These are phyloP conservation scores for Pouteria glomerata DNA, from an alignment of 148 eudicot genomes.

Conservation along the genomic window DNA sequence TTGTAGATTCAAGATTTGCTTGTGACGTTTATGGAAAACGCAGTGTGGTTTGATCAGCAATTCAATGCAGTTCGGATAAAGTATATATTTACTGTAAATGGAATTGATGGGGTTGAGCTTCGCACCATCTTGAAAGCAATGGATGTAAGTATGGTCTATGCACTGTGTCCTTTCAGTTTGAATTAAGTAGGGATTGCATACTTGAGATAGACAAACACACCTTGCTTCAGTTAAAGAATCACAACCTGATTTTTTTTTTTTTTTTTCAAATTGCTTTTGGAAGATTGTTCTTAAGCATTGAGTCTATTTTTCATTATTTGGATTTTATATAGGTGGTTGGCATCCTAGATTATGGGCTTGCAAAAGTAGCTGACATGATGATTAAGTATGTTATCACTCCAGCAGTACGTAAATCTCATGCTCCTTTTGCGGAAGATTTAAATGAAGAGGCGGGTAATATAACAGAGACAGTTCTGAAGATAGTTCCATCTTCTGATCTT, in stretches of 20 bases:
- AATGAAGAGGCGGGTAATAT: conserved; percentile 28
- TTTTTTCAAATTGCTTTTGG: conserved; percentile 5
- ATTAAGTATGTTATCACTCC: conserved; percentile 63
- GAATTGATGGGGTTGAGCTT: conserved; percentile 49
- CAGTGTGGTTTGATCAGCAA: conserved; percentile 54
- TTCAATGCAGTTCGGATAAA: conserved; percentile 38
- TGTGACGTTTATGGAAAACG: conserved; percentile 56
- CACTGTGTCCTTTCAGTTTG: conserved; percentile 6
- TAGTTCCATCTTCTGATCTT: conserved; percentile 36
- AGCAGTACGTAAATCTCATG: conserved; percentile 32
- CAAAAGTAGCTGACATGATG: conserved; percentile 78
- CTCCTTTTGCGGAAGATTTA: conserved; percentile 46
- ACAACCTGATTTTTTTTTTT: not conserved
- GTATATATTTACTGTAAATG: conserved; percentile 33
- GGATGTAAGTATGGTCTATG: conserved; percentile 57
- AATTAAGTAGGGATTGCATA: not conserved
- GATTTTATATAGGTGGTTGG: conserved; percentile 52
- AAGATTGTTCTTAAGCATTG: not conserved
- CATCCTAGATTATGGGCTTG: conserved; percentile 79
- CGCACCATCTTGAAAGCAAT: conserved; percentile 70
- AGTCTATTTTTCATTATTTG: not conserved
- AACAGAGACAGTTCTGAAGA: conserved; percentile 49
- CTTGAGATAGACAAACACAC: not conserved
- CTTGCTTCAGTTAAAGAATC: not conserved
- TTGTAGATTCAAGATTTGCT: conserved; percentile 86